Evolutionary conservation across 2,329 filamentous ascomycete species (phyloP).

Genomic region (Emmonsia crescens): DNA sequence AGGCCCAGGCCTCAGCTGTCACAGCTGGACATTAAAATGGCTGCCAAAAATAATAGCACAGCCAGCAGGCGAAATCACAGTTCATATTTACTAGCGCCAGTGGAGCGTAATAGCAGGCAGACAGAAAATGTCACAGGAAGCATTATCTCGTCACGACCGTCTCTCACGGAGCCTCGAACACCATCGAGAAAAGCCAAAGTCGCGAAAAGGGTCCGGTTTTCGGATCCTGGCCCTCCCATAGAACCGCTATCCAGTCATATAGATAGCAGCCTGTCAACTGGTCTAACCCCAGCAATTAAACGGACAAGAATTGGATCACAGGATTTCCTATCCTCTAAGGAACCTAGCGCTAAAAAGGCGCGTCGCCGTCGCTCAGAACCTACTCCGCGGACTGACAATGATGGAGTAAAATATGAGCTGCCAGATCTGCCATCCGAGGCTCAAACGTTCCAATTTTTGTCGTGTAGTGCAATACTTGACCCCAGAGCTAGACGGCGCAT

Average conservation of each 20-base stretch:
- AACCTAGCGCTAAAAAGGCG: slow-evolving; percentile 1
- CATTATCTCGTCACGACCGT: not conserved
- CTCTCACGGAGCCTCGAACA: not conserved
- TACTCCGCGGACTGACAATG: slow-evolving; percentile 15
- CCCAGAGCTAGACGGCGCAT: slow-evolving; percentile 34
- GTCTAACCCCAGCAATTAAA: slow-evolving; percentile 35
- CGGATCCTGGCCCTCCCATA: slow-evolving; percentile 28
- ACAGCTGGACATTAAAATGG: not conserved
- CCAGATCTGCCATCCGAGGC: not conserved
- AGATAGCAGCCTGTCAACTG: slow-evolving; percentile 23
- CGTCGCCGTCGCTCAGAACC: slow-evolving; percentile 28
- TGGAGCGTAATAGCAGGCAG: not conserved
- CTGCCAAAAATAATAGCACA: not conserved
- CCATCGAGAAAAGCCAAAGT: not conserved
- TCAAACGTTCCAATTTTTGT: slow-evolving; percentile 25
- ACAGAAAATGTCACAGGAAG: not conserved
- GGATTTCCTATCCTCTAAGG: slow-evolving; percentile 15
- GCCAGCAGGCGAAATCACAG: not conserved
- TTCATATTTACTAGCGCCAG: not conserved
- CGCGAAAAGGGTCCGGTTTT: slow-evolving; percentile 36
- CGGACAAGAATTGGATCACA: slow-evolving; percentile 24
- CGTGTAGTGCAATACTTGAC: slow-evolving; percentile 35
- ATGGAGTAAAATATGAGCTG: slow-evolving; percentile 2
- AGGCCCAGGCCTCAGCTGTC: not conserved
- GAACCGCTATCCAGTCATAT: not conserved